These are phyloP conservation scores for Sporothrix pallida DNA, from an alignment of 2,329 filamentous ascomycete genomes.

Conservation along the genomic window DNA sequence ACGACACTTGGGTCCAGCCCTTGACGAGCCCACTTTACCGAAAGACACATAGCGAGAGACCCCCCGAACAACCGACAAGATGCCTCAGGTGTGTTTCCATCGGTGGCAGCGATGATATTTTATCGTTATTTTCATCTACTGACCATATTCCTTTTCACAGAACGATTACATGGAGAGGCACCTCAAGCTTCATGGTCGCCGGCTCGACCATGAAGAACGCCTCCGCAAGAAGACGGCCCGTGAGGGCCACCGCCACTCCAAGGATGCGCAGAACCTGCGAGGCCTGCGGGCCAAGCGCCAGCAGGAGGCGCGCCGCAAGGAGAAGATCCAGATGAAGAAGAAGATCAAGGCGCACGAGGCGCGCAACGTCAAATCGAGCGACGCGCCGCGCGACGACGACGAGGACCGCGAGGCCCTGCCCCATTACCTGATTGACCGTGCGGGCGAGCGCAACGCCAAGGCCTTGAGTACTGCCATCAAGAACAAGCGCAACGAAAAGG, in stretches of 20 bases:
- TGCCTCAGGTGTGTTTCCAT: conserved; percentile 35
- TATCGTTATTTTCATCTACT: not conserved
- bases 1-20: not conserved
- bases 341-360: conserved; percentile 93
- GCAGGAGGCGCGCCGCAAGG: conserved; percentile 89
- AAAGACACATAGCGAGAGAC: conserved; percentile 7
- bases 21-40: not conserved
- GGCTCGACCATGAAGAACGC: conserved; percentile 83
- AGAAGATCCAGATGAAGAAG: conserved; percentile 99
- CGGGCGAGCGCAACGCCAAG: conserved; percentile 50
- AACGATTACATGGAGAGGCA: conserved; percentile 85
- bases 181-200: conserved; percentile 62
- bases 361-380: conserved; percentile 85
- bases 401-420: conserved; percentile 77
- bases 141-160: conserved; percentile 58
- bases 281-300: conserved; percentile 92
- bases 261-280: conserved; percentile 91
- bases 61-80: conserved; percentile 30
- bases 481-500: conserved; percentile 92
- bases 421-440: conserved; percentile 91
- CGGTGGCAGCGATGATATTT: too few species aligned
- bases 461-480: conserved; percentile 82
- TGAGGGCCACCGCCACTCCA: conserved; percentile 84
- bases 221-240: conserved; percentile 84
- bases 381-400: conserved; percentile 67